Conservation (phyloP, 805 yeast genomes). For the Priceomyces haplophilus region DNA sequence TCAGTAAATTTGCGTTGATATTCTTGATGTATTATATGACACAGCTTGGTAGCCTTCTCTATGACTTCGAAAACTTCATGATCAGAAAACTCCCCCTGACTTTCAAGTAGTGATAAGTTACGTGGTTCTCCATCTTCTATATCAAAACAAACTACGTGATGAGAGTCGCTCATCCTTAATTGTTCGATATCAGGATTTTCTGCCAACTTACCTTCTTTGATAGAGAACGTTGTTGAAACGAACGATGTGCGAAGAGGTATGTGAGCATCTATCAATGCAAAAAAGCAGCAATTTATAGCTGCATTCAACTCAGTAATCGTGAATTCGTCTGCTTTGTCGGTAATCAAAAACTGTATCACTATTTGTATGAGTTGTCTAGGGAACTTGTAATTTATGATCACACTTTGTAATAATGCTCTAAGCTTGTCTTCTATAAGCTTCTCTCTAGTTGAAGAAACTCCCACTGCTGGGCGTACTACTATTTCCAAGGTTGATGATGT, state of each 20-base stretch:
- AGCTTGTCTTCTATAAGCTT: constrained; percentile 70
- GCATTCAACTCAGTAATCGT: constrained; percentile 57
- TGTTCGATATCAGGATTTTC: constrained; percentile 47
- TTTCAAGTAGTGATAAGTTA: constrained; percentile 65
- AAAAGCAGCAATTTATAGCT: constrained; percentile 66
- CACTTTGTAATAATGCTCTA: constrained; percentile 55
- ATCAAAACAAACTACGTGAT: constrained; percentile 65
- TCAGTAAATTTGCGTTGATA: constrained; percentile 49
- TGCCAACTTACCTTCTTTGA: constrained; percentile 27
- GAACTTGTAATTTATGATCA: constrained; percentile 58
- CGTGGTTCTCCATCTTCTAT: constrained; percentile 48
- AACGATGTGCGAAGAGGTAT: constrained; percentile 65
- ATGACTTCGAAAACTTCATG: constrained; percentile 50
- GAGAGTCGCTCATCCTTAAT: constrained; percentile 46
- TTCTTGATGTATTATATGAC: constrained; percentile 41
- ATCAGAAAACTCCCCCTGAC: constrained; percentile 67
- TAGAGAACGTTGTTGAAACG: constrained; percentile 51
- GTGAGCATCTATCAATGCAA: constrained; percentile 81
- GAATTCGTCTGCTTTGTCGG: constrained; percentile 25
- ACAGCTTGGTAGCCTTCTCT: constrained; percentile 48
- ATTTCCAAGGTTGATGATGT: constrained; percentile 75
- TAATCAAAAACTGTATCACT: constrained; percentile 38
- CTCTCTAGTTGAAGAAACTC: constrained; percentile 75
- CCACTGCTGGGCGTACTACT: constrained; percentile 72
- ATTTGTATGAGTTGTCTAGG: constrained; percentile 66